Conservation (phyloP, 176 grass and related monocot species). For the Lolium rigidum region DNA sequence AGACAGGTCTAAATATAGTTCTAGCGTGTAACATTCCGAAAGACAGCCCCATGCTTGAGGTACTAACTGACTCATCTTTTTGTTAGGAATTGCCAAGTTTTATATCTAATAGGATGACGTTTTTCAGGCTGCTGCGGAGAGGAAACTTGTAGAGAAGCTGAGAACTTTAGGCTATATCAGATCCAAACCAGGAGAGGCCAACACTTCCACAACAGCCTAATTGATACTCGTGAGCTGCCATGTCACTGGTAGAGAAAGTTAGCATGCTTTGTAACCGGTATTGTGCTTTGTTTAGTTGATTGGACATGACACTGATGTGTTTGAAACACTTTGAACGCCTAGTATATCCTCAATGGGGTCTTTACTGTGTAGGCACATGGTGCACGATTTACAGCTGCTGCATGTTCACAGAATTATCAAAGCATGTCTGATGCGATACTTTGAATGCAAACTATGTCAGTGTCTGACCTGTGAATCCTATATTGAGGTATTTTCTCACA, state of each 20-base stretch:
- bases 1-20: constrained; percentile 80
- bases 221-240: background rate
- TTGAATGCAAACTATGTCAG: background rate
- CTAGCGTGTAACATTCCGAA: constrained; percentile 87
- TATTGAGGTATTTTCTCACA: background rate
- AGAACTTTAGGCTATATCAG: constrained; percentile 68
- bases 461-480: background rate
- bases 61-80: constrained; percentile 9
- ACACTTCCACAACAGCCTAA: constrained; percentile 2
- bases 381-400: background rate
- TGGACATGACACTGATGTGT: background rate
- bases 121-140: constrained; percentile 80
- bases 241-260: background rate
- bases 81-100: background rate
- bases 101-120: constrained; percentile 8
- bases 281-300: constrained; percentile 10
- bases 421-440: background rate
- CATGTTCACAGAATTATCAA: constrained; percentile 3
- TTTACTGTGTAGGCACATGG: background rate
- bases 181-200: constrained; percentile 29
- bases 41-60: constrained; percentile 88
- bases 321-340: background rate
- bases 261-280: background rate
- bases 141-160: constrained; percentile 82
- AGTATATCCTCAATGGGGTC: background rate